These are phyloP conservation scores for Chrysanthemum lavandulifolium DNA, from an alignment of 129 eudicot genomes.

Conservation along the genomic window DNA sequence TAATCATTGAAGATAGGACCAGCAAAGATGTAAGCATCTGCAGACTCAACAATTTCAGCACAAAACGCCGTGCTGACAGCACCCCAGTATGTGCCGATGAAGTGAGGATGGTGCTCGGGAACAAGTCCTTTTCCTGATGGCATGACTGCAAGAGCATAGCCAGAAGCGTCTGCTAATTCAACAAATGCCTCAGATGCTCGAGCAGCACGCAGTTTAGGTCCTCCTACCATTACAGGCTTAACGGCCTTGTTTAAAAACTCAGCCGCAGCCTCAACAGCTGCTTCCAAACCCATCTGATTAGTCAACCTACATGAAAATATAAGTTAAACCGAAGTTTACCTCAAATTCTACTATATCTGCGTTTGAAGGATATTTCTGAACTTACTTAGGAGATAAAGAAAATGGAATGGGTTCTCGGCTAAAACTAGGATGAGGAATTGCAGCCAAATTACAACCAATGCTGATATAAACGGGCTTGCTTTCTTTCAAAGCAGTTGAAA, in stretches of 20 bases:
- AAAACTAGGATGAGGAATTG: constrained; percentile 71
- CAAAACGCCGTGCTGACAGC: constrained; percentile 78
- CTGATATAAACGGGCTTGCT: constrained; percentile 86
- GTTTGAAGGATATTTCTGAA: not conserved
- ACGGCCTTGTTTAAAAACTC: constrained; percentile 69
- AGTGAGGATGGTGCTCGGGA: constrained; percentile 68
- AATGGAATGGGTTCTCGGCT: constrained; percentile 75
- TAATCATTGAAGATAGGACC: constrained; percentile 81
- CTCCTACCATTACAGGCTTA: constrained; percentile 77
- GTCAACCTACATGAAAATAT: constrained; percentile 41
- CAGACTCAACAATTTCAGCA: constrained; percentile 78
- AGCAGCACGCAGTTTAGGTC: constrained; percentile 70
- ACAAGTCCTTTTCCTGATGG: constrained; percentile 75
- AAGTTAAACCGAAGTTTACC: too few species aligned
- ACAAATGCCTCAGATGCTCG: constrained; percentile 56
- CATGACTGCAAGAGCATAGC: constrained; percentile 54
- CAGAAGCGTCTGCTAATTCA: constrained; percentile 59
- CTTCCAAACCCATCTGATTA: constrained; percentile 65
- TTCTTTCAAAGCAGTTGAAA: constrained; percentile 75
- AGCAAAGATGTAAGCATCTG: constrained; percentile 77
- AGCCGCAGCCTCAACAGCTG: constrained; percentile 79
- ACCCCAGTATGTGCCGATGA: constrained; percentile 82
- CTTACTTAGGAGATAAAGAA: constrained; percentile 65
- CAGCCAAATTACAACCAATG: constrained; percentile 66
- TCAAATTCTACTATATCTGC: too few species aligned